Evolutionary conservation across 768 basidiomycete genomes (phyloP).

Genomic region (Xerocomus spinulosus): DNA sequence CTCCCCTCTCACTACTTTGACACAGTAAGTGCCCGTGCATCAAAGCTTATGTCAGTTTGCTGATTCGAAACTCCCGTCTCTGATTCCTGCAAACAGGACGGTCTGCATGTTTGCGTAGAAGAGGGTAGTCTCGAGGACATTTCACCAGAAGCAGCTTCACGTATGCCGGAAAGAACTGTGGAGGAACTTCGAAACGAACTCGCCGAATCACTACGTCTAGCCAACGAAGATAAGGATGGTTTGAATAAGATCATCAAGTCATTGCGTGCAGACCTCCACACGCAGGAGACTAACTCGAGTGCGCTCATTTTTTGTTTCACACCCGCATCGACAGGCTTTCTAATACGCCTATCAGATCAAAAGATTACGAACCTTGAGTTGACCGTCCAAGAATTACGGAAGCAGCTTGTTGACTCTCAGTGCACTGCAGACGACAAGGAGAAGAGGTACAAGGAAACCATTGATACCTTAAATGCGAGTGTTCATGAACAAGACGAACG

Average conservation of each 20-base stretch:
- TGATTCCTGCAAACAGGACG: too few relatives aligned
- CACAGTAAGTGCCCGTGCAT: too few relatives aligned
- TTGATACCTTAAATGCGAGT: not conserved
- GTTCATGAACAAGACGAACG: not conserved
- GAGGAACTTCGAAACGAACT: not conserved
- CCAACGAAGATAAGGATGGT: not conserved
- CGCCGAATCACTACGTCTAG: not conserved
- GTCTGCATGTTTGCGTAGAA: too few relatives aligned
- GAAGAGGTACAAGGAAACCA: not conserved
- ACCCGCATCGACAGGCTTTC: not conserved
- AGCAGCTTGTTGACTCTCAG: not conserved
- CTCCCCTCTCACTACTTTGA: not conserved
- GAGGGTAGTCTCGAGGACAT: too few relatives aligned
- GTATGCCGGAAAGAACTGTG: not conserved
- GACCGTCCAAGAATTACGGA: not conserved
- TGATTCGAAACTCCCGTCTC: too few relatives aligned
- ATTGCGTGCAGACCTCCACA: not conserved
- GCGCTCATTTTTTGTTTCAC: not conserved
- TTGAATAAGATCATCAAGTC: not conserved
- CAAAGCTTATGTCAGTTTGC: too few relatives aligned
- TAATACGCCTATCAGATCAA: not conserved
- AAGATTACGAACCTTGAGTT: not conserved
- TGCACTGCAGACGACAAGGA: not conserved
- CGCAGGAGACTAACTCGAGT: not conserved
- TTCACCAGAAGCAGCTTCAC: not conserved